Percentiles rank a stretch among this genome's conserved stretches.
phyloP scores from a whole-genome alignment of 108 stramenopile species.

The Cyclotella sp. region DNA sequence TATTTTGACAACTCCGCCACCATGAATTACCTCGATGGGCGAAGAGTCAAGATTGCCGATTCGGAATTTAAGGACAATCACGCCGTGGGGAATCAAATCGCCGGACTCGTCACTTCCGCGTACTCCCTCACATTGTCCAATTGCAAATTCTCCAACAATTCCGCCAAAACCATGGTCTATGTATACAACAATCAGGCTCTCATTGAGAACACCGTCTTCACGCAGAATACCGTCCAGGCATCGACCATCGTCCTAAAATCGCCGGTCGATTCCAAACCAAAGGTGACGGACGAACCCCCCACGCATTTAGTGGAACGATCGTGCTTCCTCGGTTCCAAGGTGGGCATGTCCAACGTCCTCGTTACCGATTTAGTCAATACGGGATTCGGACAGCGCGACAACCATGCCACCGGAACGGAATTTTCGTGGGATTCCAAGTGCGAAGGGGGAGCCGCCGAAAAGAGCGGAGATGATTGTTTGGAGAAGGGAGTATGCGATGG shows the following conservation, averaged over 20 bases:
- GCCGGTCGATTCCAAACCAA: conserved; percentile 20
- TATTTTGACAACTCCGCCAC: conserved; percentile 30
- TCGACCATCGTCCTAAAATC: conserved; percentile 38
- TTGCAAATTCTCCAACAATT: conserved; percentile 35
- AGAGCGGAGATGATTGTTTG: conserved; percentile 41
- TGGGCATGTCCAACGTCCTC: conserved; percentile 48
- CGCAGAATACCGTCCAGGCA: conserved; percentile 36
- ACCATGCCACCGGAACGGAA: conserved; percentile 38
- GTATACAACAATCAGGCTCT: conserved; percentile 48
- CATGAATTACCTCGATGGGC: conserved; percentile 34
- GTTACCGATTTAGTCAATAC: conserved; percentile 23
- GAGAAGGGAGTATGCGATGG: conserved; percentile 35
- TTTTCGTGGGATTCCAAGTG: conserved; percentile 44
- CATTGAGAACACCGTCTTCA: conserved; percentile 38
- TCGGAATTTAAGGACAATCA: conserved; percentile 38
- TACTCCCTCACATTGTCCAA: conserved; percentile 34
- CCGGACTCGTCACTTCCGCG: conserved; percentile 45
- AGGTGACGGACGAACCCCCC: neutral
- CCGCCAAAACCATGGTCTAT: conserved; percentile 41
- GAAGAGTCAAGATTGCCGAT: conserved; percentile 38
- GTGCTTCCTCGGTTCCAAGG: conserved; percentile 48
- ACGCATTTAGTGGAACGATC: conserved; percentile 37
- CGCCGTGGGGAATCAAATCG: conserved; percentile 21
- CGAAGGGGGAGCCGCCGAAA: conserved; percentile 40
- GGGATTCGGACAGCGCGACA: conserved; percentile 40